Evolutionary conservation across 352 stramenopile species (phyloP).

Genomic region (Phytophthora sojae): DNA sequence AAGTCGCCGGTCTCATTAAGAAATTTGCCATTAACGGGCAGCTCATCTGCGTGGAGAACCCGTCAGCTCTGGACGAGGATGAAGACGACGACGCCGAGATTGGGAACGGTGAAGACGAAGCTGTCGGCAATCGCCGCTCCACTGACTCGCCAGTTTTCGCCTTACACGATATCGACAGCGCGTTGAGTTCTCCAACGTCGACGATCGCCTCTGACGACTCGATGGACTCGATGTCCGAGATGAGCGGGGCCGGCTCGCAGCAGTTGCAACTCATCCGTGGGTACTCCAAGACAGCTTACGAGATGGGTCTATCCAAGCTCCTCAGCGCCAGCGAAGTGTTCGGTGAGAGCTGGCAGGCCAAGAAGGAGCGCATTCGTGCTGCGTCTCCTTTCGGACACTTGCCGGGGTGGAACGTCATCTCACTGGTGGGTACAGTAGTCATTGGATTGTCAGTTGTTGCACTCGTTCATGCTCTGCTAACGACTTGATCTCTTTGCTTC

Average conservation of each 20-base stretch:
- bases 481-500: not conserved
- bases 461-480: not conserved
- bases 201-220: slow-evolving; percentile 26
- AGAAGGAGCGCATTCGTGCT: slow-evolving; percentile 91
- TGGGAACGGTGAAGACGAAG: slow-evolving; percentile 11
- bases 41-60: slow-evolving; percentile 50
- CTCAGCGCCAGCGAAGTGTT: slow-evolving; percentile 75
- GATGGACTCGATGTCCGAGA: slow-evolving; percentile 31
- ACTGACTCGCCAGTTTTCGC: slow-evolving; percentile 7
- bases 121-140: not conserved
- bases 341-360: slow-evolving; percentile 95
- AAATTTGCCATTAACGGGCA: slow-evolving; percentile 73
- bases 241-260: slow-evolving; percentile 19
- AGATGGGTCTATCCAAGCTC: slow-evolving; percentile 72
- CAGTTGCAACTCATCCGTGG: slow-evolving; percentile 55
- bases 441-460: not conserved
- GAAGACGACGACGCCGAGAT: slow-evolving; percentile 48
- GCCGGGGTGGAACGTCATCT: slow-evolving; percentile 94
- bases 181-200: slow-evolving; percentile 22
- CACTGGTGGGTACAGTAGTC: slow-evolving; percentile 57
- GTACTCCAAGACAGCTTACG: slow-evolving; percentile 71
- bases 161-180: slow-evolving; percentile 11
- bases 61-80: slow-evolving; percentile 37
- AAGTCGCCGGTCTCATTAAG: slow-evolving; percentile 59
- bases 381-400: slow-evolving; percentile 87